Conservation (phyloP, 148 eudicot genomes). For the Spergularia marina region DNA sequence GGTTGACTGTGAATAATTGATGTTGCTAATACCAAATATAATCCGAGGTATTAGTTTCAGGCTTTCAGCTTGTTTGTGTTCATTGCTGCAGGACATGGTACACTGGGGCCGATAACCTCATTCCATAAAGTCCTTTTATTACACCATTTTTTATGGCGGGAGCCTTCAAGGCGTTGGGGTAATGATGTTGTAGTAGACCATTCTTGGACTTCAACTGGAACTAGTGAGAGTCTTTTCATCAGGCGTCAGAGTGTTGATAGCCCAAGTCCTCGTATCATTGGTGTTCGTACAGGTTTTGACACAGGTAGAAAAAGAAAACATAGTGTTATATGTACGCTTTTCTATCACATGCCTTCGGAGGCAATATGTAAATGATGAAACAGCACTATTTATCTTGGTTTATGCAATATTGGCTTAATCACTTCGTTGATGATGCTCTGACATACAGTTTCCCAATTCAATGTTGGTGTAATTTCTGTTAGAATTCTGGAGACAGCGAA, state of each 20-base stretch:
- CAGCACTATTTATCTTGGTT: not conserved
- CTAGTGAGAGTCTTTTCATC: conserved; percentile 3
- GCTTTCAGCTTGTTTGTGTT: not conserved
- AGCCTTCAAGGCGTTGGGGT: too few species aligned
- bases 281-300: conserved; percentile 25
- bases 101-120: conserved; percentile 10
- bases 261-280: not conserved
- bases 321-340: not conserved
- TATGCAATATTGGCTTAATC: not conserved
- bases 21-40: not conserved
- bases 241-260: not conserved
- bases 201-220: not conserved
- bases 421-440: conserved; percentile 3
- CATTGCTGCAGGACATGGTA: conserved; percentile 24
- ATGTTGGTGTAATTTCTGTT: not conserved
- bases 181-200: not conserved
- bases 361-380: not conserved
- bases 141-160: not conserved
- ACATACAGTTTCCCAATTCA: not conserved
- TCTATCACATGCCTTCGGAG: not conserved
- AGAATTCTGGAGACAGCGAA: not conserved
- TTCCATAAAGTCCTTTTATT: not conserved
- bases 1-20: too few species aligned
- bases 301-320: conserved; percentile 23
- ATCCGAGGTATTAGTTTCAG: not conserved